A percentile compares a stretch with the other conserved stretches of the same genome.
phyloP scores from a whole-genome alignment of 2,329 filamentous ascomycete genomes.

The Exophiala spinifera region DNA sequence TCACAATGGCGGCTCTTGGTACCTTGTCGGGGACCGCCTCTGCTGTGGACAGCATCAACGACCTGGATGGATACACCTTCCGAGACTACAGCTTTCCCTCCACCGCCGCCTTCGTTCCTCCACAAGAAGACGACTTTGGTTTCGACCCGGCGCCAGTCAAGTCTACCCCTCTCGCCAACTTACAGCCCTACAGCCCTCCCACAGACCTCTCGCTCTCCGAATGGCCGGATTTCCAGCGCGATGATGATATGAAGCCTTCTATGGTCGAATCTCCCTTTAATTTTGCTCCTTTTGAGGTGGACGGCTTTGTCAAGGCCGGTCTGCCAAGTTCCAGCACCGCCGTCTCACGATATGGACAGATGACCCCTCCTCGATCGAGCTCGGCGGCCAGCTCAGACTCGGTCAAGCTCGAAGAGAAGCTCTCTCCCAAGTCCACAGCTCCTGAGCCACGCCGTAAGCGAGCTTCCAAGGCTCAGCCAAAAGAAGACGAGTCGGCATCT shows the following conservation, averaged over 20 bases:
- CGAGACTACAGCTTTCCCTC: constrained; percentile 21
- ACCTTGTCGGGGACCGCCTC: constrained; percentile 16
- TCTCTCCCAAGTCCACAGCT: constrained; percentile 15
- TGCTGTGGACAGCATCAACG: constrained; percentile 22
- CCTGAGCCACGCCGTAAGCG: constrained; percentile 19
- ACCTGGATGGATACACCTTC: constrained; percentile 26
- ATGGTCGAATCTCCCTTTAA: constrained; percentile 5
- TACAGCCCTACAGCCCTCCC: constrained; percentile 26
- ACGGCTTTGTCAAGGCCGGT: constrained; percentile 21
- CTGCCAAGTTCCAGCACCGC: constrained; percentile 21
- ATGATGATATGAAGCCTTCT: constrained; percentile 22
- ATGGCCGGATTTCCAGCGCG: constrained; percentile 25
- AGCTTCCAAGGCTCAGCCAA: constrained; percentile 16
- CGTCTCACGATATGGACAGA: constrained; percentile 27
- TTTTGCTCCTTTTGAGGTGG: constrained; percentile 20
- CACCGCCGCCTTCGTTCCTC: constrained; percentile 4
- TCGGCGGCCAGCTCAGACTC: constrained; percentile 20
- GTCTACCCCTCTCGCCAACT: constrained; percentile 15
- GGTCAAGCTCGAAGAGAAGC: constrained; percentile 14
- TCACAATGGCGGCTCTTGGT: constrained; percentile 13
- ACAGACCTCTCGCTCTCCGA: constrained; percentile 18
- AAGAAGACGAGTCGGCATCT: constrained; percentile 7
- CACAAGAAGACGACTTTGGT: constrained; percentile 27
- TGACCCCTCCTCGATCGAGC: constrained; percentile 28
- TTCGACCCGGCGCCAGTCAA: constrained; percentile 26